Conservation (phyloP, 2,329 filamentous ascomycete genomes). For the Sarocladiaceae sp. region DNA sequence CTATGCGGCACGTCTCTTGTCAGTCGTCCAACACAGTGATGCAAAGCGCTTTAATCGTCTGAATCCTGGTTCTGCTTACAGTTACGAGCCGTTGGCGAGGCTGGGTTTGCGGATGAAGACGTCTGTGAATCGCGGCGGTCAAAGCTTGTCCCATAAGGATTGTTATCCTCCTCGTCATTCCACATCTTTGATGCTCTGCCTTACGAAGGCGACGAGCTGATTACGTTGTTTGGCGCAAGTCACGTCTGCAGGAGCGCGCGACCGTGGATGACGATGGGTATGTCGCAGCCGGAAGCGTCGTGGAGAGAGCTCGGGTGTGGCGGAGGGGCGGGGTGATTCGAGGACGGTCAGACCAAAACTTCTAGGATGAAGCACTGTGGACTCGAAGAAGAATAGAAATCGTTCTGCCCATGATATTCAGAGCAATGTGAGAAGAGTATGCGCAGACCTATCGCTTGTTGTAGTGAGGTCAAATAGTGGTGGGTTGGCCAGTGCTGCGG, state of each 20-base stretch:
- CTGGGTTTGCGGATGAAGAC: constrained; percentile 61
- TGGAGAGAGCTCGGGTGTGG: background rate
- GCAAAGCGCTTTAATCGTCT: background rate
- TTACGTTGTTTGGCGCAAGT: background rate
- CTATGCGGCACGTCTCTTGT: constrained; percentile 15
- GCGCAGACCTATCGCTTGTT: background rate
- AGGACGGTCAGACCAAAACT: too few relatives aligned
- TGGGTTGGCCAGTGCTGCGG: background rate
- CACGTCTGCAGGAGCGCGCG: background rate
- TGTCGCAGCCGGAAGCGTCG: constrained; percentile 8
- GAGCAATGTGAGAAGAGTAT: background rate
- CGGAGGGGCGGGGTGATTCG: constrained; percentile 7
- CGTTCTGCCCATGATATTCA: background rate
- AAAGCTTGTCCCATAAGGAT: constrained; percentile 89
- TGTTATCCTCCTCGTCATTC: constrained; percentile 95
- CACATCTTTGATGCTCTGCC: constrained; percentile 59
- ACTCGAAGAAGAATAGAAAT: background rate
- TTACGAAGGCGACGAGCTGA: background rate
- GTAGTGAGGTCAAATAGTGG: background rate
- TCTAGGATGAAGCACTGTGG: background rate
- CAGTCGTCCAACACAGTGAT: background rate
- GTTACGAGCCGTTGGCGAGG: constrained; percentile 53
- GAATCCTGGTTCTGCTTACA: constrained; percentile 44
- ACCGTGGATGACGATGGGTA: background rate
- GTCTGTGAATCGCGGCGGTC: constrained; percentile 78